phyloP scores from a whole-genome alignment of 345 rosid genomes.

The Theobroma cacao region DNA sequence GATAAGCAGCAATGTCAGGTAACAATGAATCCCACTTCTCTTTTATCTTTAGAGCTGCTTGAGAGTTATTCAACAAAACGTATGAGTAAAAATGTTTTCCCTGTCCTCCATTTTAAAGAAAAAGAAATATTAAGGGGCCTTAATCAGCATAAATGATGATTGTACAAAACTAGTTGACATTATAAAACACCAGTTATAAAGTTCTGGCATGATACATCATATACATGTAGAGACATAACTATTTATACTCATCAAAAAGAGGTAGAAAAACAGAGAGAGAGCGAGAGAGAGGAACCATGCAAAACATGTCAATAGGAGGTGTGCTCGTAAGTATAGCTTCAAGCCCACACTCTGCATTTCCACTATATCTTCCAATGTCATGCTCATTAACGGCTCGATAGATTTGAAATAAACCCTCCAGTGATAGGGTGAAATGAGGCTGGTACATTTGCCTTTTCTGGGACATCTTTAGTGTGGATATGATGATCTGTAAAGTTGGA shows the following conservation, averaged over 20 bases:
- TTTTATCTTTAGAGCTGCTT: neutral
- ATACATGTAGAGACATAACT: neutral
- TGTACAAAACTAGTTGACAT: neutral
- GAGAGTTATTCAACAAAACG: neutral
- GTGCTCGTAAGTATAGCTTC: constrained; percentile 60
- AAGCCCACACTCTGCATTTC: constrained; percentile 57
- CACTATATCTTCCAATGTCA: constrained; percentile 27
- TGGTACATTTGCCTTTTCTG: constrained; percentile 67
- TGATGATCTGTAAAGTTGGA: constrained; percentile 49
- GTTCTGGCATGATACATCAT: neutral
- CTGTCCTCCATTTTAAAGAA: neutral
- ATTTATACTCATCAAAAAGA: neutral
- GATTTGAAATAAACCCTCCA: constrained; percentile 59
- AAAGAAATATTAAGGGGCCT: neutral
- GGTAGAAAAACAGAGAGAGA: neutral
- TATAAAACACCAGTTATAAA: neutral
- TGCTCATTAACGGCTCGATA: constrained; percentile 42
- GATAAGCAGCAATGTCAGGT: neutral
- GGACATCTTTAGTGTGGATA: constrained; percentile 59
- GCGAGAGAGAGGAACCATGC: constrained; percentile 37
- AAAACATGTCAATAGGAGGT: constrained; percentile 60
- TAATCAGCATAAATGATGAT: neutral
- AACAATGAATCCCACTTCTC: neutral
- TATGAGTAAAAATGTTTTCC: neutral
- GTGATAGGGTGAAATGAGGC: constrained; percentile 70